Base-by-base conservation (phyloP, 2,329 filamentous ascomycete species). In the Pseudocercospora macadamiae region DNA sequence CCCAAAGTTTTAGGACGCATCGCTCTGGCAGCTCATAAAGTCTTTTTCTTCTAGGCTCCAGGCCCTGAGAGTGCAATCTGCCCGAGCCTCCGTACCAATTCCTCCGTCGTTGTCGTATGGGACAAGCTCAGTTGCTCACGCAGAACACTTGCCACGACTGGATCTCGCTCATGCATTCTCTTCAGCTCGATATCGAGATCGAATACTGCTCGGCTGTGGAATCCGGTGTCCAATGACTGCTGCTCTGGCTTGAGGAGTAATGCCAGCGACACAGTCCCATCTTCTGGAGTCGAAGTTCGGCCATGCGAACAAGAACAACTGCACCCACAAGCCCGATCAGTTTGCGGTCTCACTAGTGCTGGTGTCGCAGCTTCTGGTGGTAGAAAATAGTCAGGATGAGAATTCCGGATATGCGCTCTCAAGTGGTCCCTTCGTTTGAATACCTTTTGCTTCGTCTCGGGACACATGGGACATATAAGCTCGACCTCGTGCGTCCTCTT, bases 341-440 rank as follows among this genome's bases (percentile, higher is more conserved):
- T 18, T 19, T 5, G 39, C 12, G 2, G 6, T 9, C 19, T 18
- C 16, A 19, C 21, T 3, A 7, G 3, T 19, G 39, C 16, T 45
- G 16, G 39, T 10, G 16, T 45, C 16, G 39, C 4, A 45, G 4
- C 39, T 45, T 23, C 39, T 45, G n/a, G 18, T 10, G 10, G 26
- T 16, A 25, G 18, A 32, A 23, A 42, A 2, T 42, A 39, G 8
- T 54, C n/a, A 9, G 44, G 42, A 25, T 54, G 55, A 23, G 47
- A 57, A 32, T 54, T 59, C 42, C 51, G 47, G 10, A 54, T 8
- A 48, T 59, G 56, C 39, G 55, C 45, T n/a, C 30, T 25, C 2
- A 62, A 47, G 19, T 62, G 59, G 25, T 59, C 55, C 26, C 55
- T 59, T n/a, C 59, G 51, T 26, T 55, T 53, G 51, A 62, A 59